A percentile compares a stretch with the other conserved stretches of the same genome.
These are phyloP conservation scores for Leavenworthia alabamica DNA, from an alignment of 345 rosid species.

Conservation along the genomic window DNA sequence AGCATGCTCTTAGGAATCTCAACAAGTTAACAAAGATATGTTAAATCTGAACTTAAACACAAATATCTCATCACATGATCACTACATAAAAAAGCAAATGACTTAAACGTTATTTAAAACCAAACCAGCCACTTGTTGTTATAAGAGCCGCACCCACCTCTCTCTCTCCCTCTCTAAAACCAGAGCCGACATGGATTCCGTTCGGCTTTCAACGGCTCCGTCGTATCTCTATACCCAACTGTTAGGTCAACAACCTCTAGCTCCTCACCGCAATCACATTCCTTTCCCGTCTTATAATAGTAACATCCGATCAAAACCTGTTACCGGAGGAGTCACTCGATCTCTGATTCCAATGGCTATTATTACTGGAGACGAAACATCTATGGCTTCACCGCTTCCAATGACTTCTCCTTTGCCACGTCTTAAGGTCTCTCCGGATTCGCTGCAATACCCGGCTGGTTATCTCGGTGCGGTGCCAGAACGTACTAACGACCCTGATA, in stretches of 20 bases:
- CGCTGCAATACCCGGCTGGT: conserved; percentile 74
- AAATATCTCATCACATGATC: too few species aligned
- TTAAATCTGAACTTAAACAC: too few species aligned
- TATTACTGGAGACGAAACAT: conserved; percentile 23
- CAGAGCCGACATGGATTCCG: conserved; percentile 30
- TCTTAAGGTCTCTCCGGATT: conserved; percentile 44
- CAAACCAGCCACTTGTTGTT: background rate
- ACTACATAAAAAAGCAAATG: too few species aligned
- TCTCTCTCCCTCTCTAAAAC: background rate
- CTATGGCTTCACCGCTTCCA: background rate
- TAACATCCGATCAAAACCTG: conserved; percentile 16
- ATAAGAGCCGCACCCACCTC: background rate
- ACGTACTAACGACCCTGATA: conserved; percentile 25
- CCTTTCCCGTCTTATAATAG: background rate
- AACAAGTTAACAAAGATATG: too few species aligned
- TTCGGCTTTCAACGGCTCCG: conserved; percentile 17
- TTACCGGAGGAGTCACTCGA: conserved; percentile 26
- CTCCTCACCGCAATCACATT: conserved; percentile 1
- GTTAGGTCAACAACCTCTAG: background rate
- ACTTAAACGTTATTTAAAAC: background rate
- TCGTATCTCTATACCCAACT: conserved; percentile 13
- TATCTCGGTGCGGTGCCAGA: conserved; percentile 77
- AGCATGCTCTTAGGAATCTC: too few species aligned
- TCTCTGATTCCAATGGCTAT: conserved; percentile 23
- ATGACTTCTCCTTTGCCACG: conserved; percentile 16